Evolutionary conservation across 1,284 basidiomycete species (phyloP).

Genomic region (Cutaneotrichosporon mucoides): DNA sequence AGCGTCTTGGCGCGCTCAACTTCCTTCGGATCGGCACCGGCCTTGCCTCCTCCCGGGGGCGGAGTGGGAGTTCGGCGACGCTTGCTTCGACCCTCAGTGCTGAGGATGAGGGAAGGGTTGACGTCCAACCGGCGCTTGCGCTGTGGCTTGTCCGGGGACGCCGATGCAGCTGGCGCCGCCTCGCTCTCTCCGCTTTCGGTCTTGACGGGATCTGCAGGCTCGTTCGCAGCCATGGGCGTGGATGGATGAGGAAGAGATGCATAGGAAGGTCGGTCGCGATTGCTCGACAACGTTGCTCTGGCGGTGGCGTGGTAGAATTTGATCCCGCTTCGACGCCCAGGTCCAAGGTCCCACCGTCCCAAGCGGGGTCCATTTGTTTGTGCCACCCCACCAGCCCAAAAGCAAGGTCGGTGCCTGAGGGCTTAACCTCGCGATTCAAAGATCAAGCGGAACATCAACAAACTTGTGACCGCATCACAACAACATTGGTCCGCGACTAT

Average conservation of each 20-base stretch:
- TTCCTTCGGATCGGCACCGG: conserved; percentile 33
- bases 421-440: no score
- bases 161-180: neutral
- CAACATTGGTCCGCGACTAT: neutral
- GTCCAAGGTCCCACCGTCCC: neutral
- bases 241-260: neutral
- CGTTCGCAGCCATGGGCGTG: conserved; percentile 5
- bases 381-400: neutral
- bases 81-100: conserved; percentile 17
- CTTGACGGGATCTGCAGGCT: conserved; percentile 1
- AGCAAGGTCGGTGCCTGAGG: neutral
- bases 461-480: neutral
- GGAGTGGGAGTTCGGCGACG: conserved; percentile 18
- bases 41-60: neutral
- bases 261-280: neutral
- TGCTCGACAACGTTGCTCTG: no score
- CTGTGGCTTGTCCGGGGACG: conserved; percentile 17
- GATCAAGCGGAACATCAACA: neutral
- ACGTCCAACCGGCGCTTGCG: conserved; percentile 24
- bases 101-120: conserved; percentile 19
- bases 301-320: conserved; percentile 1
- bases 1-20: conserved; percentile 31
- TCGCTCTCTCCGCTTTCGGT: neutral
- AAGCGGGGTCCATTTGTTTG: neutral
- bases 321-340: neutral